Evolutionary conservation across 306 rosid species (phyloP), one percentile per base, ranked within the genome.

Genomic region (Acacia crassicarpa): DNA sequence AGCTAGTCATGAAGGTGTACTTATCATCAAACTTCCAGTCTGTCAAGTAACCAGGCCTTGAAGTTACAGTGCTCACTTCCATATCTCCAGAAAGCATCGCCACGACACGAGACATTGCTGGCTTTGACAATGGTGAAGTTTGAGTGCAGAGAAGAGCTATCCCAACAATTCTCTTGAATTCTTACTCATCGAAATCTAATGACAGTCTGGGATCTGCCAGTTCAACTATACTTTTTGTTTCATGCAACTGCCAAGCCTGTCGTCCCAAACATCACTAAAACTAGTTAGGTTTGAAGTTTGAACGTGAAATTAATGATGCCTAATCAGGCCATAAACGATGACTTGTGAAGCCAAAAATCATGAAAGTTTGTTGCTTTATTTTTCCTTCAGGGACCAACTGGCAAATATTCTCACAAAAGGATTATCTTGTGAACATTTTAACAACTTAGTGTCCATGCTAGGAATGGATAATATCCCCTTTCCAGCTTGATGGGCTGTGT

Each of bases 231-330:
- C 62, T 0, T 48, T 87, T 87, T 40, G 68, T 82, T 82, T 89
- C 95, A 66, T 87, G 91, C 75, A 91, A 87, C 15, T 88, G 68
- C 97, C 97, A 91, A 54, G 92, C 97, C 95, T 92, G 74, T 27
- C 30, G 62, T 71, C 25, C 30, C 30, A 51, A 23, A 79, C 17
- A 74, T 15, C 40, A 75, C 32, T 5, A 5, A 35, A 87, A 93
- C 69, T 80, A 54, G 87, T 35, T 35, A 35, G 6, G 40, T 44
- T 44, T 44, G 48, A 44, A 44, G 48, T 43, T 43, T 8, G 9
- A 43, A 43, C 46, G 9, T 43, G 9, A 1, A 41, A 41, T 3
- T 41, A 41, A 41, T 41, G 44, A 41, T 41, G 44, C 44, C 44
- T 41, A 8, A 4, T 41, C 44, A 4, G 44, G 5, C 44, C 44